Evolutionary conservation across 2,329 filamentous ascomycete genomes (phyloP).

Genomic region (Phoma sp.): DNA sequence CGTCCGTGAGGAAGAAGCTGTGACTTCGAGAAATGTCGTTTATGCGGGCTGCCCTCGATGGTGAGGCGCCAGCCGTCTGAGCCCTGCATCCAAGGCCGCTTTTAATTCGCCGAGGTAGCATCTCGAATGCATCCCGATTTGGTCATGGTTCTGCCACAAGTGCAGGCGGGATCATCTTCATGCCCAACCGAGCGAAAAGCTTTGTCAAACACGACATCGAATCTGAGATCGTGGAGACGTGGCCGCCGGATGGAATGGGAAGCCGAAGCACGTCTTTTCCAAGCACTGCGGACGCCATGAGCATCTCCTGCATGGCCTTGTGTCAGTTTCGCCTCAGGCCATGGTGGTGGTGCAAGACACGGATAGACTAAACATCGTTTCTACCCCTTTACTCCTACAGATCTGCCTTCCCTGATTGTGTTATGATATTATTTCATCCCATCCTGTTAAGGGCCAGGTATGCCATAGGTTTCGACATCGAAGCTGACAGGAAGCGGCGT

Average conservation of each 20-base stretch:
- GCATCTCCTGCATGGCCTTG: conserved; percentile 13
- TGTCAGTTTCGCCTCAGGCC: conserved; percentile 24
- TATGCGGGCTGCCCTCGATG: conserved; percentile 32
- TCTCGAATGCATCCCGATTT: conserved; percentile 25
- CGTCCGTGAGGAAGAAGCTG: conserved; percentile 20
- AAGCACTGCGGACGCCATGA: conserved; percentile 1
- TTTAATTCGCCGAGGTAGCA: conserved; percentile 38
- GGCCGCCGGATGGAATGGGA: conserved; percentile 19
- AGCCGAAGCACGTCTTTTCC: conserved; percentile 7
- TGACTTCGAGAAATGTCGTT: conserved; percentile 32
- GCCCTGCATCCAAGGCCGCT: conserved; percentile 30
- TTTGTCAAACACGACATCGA: conserved; percentile 25
- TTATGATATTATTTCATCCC: conserved; percentile 6
- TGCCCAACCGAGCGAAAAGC: conserved; percentile 30
- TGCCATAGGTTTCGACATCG: conserved; percentile 34
- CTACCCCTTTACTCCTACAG: conserved; percentile 25
- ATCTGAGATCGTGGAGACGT: conserved; percentile 32
- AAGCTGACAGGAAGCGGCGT: conserved; percentile 21
- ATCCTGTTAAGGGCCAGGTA: conserved; percentile 28
- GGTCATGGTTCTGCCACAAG: conserved; percentile 26
- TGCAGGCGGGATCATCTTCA: conserved; percentile 25
- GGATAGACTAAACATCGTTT: conserved; percentile 20
- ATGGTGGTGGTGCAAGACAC: conserved; percentile 18
- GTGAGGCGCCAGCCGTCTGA: conserved; percentile 40
- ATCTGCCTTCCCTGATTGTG: background rate